Evolutionary conservation across 441 rosid species (phyloP).

Genomic region (Theobroma grandiflorum): DNA sequence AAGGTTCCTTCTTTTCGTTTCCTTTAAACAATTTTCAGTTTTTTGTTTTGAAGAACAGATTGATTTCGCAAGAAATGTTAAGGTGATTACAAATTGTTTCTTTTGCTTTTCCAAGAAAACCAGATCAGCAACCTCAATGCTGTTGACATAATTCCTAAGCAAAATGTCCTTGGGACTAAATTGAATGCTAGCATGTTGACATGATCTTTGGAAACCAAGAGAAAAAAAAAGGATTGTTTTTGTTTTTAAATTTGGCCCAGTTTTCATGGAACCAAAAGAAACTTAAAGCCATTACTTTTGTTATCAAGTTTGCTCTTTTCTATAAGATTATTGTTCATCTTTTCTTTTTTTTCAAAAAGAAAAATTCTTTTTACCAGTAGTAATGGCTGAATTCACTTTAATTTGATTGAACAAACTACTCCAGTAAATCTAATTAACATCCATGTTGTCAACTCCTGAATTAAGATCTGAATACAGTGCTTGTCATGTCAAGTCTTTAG

Average conservation of each 20-base stretch:
- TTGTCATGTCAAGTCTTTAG: background rate
- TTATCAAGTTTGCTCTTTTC: background rate
- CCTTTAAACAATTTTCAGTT: background rate
- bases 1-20: slow-evolving; percentile 48
- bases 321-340: background rate
- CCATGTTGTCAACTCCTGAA: background rate
- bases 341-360: background rate
- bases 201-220: background rate
- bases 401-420: slow-evolving; percentile 7
- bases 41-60: background rate
- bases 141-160: background rate
- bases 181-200: slow-evolving; percentile 9
- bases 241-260: background rate
- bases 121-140: background rate
- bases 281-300: background rate
- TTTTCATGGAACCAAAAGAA: background rate
- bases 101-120: background rate
- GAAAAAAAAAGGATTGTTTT: background rate
- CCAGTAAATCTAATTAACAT: background rate
- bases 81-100: background rate
- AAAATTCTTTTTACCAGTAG: background rate
- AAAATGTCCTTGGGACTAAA: background rate
- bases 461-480: background rate
- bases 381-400: background rate
- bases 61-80: background rate